Conservation (phyloP, 1,284 basidiomycete species). For the Cryptococcus sp. region DNA sequence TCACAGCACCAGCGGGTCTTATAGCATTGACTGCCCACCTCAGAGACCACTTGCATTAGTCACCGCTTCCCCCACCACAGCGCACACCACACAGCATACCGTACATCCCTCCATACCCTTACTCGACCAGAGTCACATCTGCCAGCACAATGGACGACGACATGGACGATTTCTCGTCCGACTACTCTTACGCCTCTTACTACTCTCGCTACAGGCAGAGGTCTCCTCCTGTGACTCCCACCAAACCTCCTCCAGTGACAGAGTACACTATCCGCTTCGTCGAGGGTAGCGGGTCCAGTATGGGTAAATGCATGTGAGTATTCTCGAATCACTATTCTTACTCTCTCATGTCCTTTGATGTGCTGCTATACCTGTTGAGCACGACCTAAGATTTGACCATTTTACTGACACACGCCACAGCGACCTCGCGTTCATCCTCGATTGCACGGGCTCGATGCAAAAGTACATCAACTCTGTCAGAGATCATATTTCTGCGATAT, state of each 20-base stretch:
- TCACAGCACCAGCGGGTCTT: no score
- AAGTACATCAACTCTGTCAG: slow-evolving; percentile 68
- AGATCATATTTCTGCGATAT: slow-evolving; percentile 96
- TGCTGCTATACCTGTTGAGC: not conserved
- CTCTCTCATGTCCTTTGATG: not conserved
- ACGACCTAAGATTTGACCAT: not conserved
- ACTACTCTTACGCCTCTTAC: slow-evolving; percentile 30
- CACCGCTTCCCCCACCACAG: no score
- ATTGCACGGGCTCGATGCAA: slow-evolving; percentile 74
- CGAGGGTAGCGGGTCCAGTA: slow-evolving; percentile 27
- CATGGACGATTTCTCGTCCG: slow-evolving; percentile 39
- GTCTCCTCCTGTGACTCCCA: slow-evolving; percentile 20
- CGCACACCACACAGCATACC: no score
- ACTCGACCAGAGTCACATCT: not conserved
- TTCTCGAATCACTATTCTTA: not conserved
- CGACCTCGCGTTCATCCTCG: slow-evolving; percentile 84
- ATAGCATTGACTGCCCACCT: no score
- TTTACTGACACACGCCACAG: slow-evolving; percentile 53
- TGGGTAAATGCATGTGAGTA: slow-evolving; percentile 49
- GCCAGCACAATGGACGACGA: slow-evolving; percentile 39
- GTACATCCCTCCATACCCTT: no score
- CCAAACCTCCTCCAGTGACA: slow-evolving; percentile 28
- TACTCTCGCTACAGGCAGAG: slow-evolving; percentile 28
- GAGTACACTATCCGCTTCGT: slow-evolving; percentile 44
- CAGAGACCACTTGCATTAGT: no score